Evolutionary conservation across 2,329 filamentous ascomycete species (phyloP), one percentile per base, ranked within the genome.

Genomic region (Penicillium sp.): DNA sequence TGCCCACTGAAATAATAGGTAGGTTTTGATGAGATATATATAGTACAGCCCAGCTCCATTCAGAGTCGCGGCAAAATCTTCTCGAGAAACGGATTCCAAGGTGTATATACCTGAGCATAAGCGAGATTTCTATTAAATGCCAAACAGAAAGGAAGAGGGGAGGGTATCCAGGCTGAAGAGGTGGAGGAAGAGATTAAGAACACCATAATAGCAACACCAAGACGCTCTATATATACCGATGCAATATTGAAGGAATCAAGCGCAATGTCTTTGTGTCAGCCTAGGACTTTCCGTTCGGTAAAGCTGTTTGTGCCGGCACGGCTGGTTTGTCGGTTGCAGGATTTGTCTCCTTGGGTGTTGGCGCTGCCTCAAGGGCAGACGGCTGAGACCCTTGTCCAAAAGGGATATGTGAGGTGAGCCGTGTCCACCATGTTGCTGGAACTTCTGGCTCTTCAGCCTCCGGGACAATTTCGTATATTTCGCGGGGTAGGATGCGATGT

Each of bases 401-500:
- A 11, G 73, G 67, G 20, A 78, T 57, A 34, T 72, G 75, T 1
- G 76, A 75, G 12, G 66, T 58, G 34, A 79, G 64, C 4, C 66
- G 67, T 3, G 76, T 69, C 58, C 74, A 66, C 73, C 72, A 76
- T 34, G 70, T 69, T 20, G 69, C 60, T 31, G 71, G 61, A 10
- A 54, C 54, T n/a, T 48, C 37, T 1, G 57, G 54, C 11, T 51
- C 37, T 8, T 66, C 55, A 0, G 25, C 1, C 42, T 73, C 64
- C 5, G 67, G 59, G 20, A 68, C 64, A 31, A 70, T 63, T 54
- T 78, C 75, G 69, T 76, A 78, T 1, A 80, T 70, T 45, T 77
- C 73, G 12, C 67, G 69, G n/a, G 78, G 75, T 10, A 81, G 65
- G 35, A 81, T 76, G 8, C 73, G 69, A 41, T 67, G 57, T 0